These are phyloP conservation scores for Austroboletus festivus DNA, from an alignment of 768 basidiomycete genomes.

Conservation along the genomic window DNA sequence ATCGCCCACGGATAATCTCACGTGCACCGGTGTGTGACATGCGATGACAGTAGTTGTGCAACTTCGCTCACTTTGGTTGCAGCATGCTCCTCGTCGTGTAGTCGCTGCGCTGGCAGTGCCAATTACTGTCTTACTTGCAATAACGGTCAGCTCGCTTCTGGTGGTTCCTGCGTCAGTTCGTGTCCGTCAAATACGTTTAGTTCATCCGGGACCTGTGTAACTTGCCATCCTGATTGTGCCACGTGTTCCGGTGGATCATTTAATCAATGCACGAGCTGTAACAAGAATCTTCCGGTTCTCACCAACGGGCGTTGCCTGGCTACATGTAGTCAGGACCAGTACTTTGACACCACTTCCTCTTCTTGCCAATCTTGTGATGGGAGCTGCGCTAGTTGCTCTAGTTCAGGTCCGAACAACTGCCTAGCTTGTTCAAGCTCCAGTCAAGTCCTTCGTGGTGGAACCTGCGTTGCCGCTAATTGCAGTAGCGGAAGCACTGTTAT, in stretches of 20 bases:
- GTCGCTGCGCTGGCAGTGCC: slow-evolving; percentile 64
- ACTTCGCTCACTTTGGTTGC: slow-evolving; percentile 8
- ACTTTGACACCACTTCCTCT: slow-evolving; percentile 61
- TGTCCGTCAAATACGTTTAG: slow-evolving; percentile 74
- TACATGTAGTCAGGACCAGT: slow-evolving; percentile 71
- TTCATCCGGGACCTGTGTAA: slow-evolving; percentile 60
- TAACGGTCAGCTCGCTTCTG: slow-evolving; percentile 60
- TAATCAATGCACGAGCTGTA: slow-evolving; percentile 75
- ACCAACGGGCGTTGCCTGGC: slow-evolving; percentile 74
- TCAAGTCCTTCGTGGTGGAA: slow-evolving; percentile 59
- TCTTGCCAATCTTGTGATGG: slow-evolving; percentile 71
- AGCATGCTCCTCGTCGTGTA: slow-evolving; percentile 74
- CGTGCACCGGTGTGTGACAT: slow-evolving; percentile 60
- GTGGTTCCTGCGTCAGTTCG: slow-evolving; percentile 69
- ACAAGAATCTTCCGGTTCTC: slow-evolving; percentile 64
- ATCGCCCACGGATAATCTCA: slow-evolving; percentile 66
- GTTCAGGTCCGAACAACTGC: slow-evolving; percentile 62
- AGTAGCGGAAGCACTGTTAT: slow-evolving; percentile 52
- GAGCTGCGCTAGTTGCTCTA: slow-evolving; percentile 77
- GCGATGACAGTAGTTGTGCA: not conserved
- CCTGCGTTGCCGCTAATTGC: slow-evolving; percentile 65
- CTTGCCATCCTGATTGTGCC: slow-evolving; percentile 85
- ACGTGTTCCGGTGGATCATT: slow-evolving; percentile 78
- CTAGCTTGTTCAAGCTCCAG: slow-evolving; percentile 67
- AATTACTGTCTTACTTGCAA: slow-evolving; percentile 74